Percentiles rank a stretch among this genome's conserved stretches.
phyloP scores from a whole-genome alignment of 345 rosid species.

The Eucalyptus microcorys region DNA sequence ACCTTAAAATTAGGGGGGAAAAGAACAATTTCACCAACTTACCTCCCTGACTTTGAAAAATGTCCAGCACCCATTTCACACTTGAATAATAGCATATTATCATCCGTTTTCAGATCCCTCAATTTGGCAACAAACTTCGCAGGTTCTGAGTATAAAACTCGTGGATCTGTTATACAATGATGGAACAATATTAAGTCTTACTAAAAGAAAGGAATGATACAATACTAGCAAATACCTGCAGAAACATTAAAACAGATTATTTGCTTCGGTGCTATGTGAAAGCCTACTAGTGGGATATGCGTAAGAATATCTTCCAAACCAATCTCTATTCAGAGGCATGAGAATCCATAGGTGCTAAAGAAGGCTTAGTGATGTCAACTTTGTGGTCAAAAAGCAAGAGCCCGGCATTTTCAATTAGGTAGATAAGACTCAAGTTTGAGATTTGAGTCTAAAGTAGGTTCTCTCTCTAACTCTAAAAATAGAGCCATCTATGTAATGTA shows the following conservation, averaged over 20 bases:
- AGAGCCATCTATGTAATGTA: neutral
- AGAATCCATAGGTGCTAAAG: neutral
- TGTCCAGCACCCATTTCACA: constrained; percentile 95
- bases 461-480: neutral
- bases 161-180: constrained; percentile 40
- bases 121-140: constrained; percentile 89
- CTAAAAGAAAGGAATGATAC: neutral
- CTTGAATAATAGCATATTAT: constrained; percentile 63
- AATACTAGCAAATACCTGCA: neutral
- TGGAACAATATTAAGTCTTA: neutral
- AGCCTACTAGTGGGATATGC: neutral
- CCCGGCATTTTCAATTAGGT: neutral
- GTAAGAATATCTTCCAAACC: neutral
- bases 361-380: neutral
- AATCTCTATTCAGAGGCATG: neutral
- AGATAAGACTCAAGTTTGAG: neutral
- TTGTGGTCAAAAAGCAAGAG: neutral
- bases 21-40: neutral
- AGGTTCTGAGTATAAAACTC: constrained; percentile 91
- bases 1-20: neutral
- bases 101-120: constrained; percentile 74
- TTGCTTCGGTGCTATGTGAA: neutral
- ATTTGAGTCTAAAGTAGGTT: neutral
- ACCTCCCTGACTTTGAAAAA: constrained; percentile 97
- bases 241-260: neutral